Percentiles rank a stretch among this genome's conserved stretches.
These are phyloP conservation scores for Neurospora sp. DNA, from an alignment of 495 filamentous ascomycete genomes.

Conservation along the genomic window DNA sequence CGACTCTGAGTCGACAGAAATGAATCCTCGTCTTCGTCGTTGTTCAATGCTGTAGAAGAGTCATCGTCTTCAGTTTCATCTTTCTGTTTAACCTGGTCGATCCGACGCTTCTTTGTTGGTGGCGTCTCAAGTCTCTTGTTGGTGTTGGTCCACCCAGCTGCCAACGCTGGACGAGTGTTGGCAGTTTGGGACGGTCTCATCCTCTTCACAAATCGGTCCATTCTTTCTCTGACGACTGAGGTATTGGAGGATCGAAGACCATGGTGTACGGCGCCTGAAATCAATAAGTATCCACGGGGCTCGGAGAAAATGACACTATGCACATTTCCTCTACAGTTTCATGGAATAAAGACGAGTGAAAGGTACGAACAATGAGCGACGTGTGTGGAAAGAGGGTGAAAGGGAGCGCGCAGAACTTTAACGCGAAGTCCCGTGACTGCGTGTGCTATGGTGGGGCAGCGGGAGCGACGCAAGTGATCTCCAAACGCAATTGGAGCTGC, in stretches of 20 bases:
- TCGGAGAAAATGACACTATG: neutral
- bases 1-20: neutral
- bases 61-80: conserved; percentile 12
- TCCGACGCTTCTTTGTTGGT: conserved; percentile 26
- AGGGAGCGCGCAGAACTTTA: neutral
- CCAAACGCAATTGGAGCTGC: neutral
- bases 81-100: conserved; percentile 19
- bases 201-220: conserved; percentile 24
- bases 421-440: conserved; percentile 22
- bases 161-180: neutral
- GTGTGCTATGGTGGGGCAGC: conserved; percentile 4
- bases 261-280: neutral
- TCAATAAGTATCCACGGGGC: neutral
- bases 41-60: neutral
- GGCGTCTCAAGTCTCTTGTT: conserved; percentile 10
- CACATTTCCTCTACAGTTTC: neutral
- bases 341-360: neutral
- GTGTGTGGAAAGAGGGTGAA: neutral
- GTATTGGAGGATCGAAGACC: neutral
- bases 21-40: neutral
- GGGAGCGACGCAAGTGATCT: neutral
- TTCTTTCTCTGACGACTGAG: neutral
- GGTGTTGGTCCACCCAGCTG: conserved; percentile 2
- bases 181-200: conserved; percentile 1
- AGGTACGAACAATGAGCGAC: neutral